A percentile compares a stretch with the other conserved stretches of the same genome.
phyloP scores from a whole-genome alignment of 129 eudicot genomes.

The Flaveria brownii region DNA sequence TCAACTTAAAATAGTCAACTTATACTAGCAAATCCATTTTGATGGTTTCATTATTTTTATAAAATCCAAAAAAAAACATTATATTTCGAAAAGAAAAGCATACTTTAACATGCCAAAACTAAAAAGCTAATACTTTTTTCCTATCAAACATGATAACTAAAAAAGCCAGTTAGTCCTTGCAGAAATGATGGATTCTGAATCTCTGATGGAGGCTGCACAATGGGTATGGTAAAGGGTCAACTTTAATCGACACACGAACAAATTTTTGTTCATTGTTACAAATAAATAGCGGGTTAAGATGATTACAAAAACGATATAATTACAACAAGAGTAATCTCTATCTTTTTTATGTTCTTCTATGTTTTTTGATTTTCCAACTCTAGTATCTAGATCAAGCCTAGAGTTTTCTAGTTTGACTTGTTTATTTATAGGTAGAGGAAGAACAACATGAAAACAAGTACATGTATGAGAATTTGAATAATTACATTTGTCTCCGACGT shows the following conservation, averaged over 20 bases:
- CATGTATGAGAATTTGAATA: background rate
- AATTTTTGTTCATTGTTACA: background rate
- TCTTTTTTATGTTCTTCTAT: too few species aligned
- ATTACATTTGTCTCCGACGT: constrained; percentile 41
- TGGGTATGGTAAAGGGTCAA: background rate
- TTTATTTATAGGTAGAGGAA: background rate
- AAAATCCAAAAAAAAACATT: too few species aligned
- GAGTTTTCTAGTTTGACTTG: background rate
- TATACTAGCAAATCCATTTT: background rate
- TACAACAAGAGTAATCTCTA: too few species aligned
- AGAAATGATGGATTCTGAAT: background rate
- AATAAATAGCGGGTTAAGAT: background rate
- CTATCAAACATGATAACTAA: too few species aligned
- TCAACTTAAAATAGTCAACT: background rate
- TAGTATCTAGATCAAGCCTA: background rate
- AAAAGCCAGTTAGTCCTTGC: too few species aligned
- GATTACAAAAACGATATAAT: too few species aligned
- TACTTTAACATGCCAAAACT: too few species aligned
- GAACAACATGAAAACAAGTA: background rate
- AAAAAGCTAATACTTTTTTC: too few species aligned
- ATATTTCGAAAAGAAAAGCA: too few species aligned
- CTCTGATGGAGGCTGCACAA: background rate
- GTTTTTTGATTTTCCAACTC: background rate
- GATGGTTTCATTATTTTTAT: too few species aligned
- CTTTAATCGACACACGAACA: background rate